Evolutionary conservation across 441 rosid species (phyloP).

Genomic region (Iberis amara): DNA sequence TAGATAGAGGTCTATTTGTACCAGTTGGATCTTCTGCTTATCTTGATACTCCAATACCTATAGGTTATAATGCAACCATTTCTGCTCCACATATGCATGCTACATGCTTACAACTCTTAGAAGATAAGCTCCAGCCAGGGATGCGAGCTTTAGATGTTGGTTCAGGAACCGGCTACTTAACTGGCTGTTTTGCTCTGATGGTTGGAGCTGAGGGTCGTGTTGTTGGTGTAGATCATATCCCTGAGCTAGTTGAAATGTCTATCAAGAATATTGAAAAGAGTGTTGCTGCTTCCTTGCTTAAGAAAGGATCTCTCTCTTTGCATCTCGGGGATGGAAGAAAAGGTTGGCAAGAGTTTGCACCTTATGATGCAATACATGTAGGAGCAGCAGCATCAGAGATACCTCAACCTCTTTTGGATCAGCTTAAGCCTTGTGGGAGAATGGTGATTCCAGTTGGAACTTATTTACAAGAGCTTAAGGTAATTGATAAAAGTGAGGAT

Average conservation of each 20-base stretch:
- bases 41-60: slow-evolving; percentile 70
- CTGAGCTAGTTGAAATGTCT: slow-evolving; percentile 62
- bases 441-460: slow-evolving; percentile 94
- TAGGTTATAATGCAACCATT: slow-evolving; percentile 89
- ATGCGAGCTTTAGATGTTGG: slow-evolving; percentile 91
- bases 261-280: slow-evolving; percentile 62
- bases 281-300: slow-evolving; percentile 59
- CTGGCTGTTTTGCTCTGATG: slow-evolving; percentile 89
- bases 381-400: slow-evolving; percentile 96
- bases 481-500: slow-evolving; percentile 57
- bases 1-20: slow-evolving; percentile 83
- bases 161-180: slow-evolving; percentile 91
- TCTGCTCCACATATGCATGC: slow-evolving; percentile 99
- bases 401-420: slow-evolving; percentile 71
- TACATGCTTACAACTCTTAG: slow-evolving; percentile 73
- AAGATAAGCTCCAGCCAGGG: slow-evolving; percentile 77
- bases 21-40: slow-evolving; percentile 64
- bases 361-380: slow-evolving; percentile 86
- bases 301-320: slow-evolving; percentile 64
- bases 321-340: slow-evolving; percentile 92
- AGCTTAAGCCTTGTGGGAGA: slow-evolving; percentile 89
- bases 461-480: slow-evolving; percentile 64
- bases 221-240: slow-evolving; percentile 87
- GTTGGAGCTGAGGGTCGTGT: slow-evolving; percentile 78
- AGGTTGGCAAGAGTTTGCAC: slow-evolving; percentile 81